A percentile compares a stretch with the other conserved stretches of the same genome.
Conservation (phyloP, 352 stramenopile genomes). For the Phytophthora crassamura region DNA sequence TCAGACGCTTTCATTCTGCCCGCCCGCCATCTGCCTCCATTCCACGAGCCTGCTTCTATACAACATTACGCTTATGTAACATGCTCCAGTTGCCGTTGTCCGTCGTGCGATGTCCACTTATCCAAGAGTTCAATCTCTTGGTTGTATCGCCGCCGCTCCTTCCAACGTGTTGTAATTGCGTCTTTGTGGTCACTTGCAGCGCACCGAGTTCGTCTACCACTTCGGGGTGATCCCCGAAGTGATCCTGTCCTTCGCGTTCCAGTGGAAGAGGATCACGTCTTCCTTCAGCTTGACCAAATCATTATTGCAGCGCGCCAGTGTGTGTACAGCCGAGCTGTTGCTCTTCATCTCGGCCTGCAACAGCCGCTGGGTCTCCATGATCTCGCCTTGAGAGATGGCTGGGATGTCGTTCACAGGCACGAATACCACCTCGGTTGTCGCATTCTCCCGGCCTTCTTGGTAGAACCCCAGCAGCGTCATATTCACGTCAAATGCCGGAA, state of each 20-base stretch:
- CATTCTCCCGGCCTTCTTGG: constrained; percentile 73
- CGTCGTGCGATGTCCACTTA: too few relatives aligned
- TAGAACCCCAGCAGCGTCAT: constrained; percentile 87
- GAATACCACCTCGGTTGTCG: constrained; percentile 85
- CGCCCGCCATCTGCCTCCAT: constrained; percentile 8
- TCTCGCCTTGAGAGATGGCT: constrained; percentile 74
- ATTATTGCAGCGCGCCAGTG: constrained; percentile 76
- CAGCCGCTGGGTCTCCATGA: constrained; percentile 70
- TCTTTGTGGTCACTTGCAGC: constrained; percentile 20
- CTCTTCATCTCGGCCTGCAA: constrained; percentile 76
- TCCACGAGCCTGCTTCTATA: constrained; percentile 34
- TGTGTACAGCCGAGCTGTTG: constrained; percentile 76
- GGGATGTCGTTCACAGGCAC: constrained; percentile 78
- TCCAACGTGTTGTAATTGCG: constrained; percentile 3
- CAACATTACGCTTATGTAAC: constrained; percentile 34
- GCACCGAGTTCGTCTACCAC: constrained; percentile 32
- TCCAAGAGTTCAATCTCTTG: too few relatives aligned
- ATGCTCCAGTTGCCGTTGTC: constrained; percentile 7
- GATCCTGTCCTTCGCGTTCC: constrained; percentile 81
- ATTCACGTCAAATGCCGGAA: constrained; percentile 73
- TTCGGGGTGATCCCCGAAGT: constrained; percentile 44
- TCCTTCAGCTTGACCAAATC: constrained; percentile 88
- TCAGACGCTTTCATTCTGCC: constrained; percentile 20
- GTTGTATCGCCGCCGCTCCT: background rate
- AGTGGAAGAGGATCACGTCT: constrained; percentile 87